These are phyloP conservation scores for Leccinum barrowsii DNA, from an alignment of 768 basidiomycete genomes.

Conservation along the genomic window DNA sequence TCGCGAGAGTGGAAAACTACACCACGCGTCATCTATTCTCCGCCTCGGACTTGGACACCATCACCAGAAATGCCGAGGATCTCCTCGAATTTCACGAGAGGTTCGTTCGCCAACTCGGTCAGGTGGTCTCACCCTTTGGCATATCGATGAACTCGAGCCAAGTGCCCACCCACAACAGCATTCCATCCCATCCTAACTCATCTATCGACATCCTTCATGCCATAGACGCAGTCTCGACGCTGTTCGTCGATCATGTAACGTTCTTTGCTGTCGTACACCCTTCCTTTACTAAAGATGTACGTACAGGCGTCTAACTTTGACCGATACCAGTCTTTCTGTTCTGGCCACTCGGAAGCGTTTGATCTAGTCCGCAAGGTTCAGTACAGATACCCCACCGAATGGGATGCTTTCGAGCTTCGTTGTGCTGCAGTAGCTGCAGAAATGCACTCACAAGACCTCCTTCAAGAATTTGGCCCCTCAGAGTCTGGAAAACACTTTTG, in stretches of 20 bases:
- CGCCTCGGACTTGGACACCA: constrained; percentile 50
- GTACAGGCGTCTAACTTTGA: constrained; percentile 68
- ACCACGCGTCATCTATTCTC: constrained; percentile 51
- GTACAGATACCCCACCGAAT: constrained; percentile 63
- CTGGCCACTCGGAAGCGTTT: constrained; percentile 79
- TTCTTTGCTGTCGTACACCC: neutral
- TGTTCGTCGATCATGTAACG: constrained; percentile 56
- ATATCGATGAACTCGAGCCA: constrained; percentile 36
- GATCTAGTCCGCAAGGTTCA: constrained; percentile 67
- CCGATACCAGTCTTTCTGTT: constrained; percentile 83
- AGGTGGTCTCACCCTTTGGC: constrained; percentile 49
- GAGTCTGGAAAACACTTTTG: constrained; percentile 7
- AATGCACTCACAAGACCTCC: constrained; percentile 20
- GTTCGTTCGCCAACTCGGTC: constrained; percentile 54
- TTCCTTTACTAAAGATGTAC: constrained; percentile 4
- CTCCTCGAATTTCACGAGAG: constrained; percentile 66
- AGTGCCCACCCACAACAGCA: constrained; percentile 8
- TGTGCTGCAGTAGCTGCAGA: constrained; percentile 57
- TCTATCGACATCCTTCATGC: constrained; percentile 39
- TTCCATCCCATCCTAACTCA: constrained; percentile 1
- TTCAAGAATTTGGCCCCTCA: constrained; percentile 4
- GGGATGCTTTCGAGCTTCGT: constrained; percentile 79
- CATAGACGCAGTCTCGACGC: constrained; percentile 42
- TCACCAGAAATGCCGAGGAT: constrained; percentile 67
- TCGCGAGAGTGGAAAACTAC: constrained; percentile 30